Evolutionary conservation across 164 flowering plant genomes (phyloP), one percentile per base, ranked within the genome.

Genomic region (Saururus chinensis): DNA sequence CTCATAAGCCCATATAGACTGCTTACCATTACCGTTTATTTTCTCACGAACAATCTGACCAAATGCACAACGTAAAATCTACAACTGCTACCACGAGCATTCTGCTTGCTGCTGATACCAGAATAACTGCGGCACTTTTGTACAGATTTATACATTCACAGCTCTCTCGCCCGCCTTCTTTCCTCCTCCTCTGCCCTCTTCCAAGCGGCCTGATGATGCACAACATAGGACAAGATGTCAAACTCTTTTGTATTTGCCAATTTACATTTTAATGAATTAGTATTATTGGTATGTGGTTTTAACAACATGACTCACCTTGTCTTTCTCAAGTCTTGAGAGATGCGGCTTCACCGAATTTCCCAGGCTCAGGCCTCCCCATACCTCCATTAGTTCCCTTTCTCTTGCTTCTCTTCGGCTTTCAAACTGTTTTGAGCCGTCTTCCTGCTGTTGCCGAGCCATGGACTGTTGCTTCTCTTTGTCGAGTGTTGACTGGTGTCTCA

Each of bases 321-420:
- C 97, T 57, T 80, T 61, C 74, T 92, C 83, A 42, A 92, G 89
- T 71, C 78, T 81, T 23, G 97, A 93, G 16, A 84, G 66, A 74
- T 75, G 92, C 8, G 97, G 98, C 41, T 62, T 73, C 23, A 88
- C 71, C 10, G 97, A 85, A 63, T 90, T 86, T 53, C 97, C 91
- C 49, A 93, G 74, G 69, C 90, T 80, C 66, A 93, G 63, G 37
- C 97, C 97, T 62, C 96, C 98, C 98, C 96, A 93, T 45, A 87
- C 82, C 76, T 79, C 90, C 72, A 80, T 83, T 76, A 89, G 22
- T 73, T 89, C 97, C 60, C 74, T 80, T 59, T 85, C 88, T 76
- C 88, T 79, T 37, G 87, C 92, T 72, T 81, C 68, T 58, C 76
- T 70, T 20, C 90, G 88, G 40, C 80, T 26, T 25, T 68, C 72